These are phyloP conservation scores for Leucosporidium creatinivorum DNA, from an alignment of 768 basidiomycete species.

Conservation along the genomic window DNA sequence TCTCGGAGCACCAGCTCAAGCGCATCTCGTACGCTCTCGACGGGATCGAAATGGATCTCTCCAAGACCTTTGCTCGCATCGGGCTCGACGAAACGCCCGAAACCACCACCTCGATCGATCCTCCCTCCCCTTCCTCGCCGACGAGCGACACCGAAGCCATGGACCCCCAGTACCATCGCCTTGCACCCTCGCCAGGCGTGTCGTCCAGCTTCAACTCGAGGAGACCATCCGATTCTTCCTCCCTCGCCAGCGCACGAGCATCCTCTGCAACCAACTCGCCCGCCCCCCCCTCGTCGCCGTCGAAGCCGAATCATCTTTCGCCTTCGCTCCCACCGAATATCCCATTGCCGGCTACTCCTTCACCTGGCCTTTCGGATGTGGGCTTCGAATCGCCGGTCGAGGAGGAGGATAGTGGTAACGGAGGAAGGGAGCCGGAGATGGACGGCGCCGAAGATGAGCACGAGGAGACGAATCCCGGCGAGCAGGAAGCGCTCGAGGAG, in stretches of 20 bases:
- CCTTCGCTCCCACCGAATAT: not conserved
- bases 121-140: not conserved
- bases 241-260: not conserved
- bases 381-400: not conserved
- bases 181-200: not conserved
- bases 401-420: not conserved
- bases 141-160: constrained; percentile 16
- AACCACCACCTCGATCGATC: not conserved
- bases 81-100: not conserved
- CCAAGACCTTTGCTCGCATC: not conserved
- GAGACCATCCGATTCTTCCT: constrained; percentile 9
- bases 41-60: constrained; percentile 27
- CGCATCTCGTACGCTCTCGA: constrained; percentile 32
- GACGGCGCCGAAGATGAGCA: not conserved
- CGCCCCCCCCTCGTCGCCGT: not conserved
- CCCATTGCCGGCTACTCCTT: too few relatives aligned
- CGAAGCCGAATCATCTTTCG: not conserved
- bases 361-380: not conserved
- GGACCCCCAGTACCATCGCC: constrained; percentile 14
- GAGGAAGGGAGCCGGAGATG: too few relatives aligned
- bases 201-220: not conserved
- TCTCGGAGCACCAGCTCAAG: constrained; percentile 27
- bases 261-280: not conserved
- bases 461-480: not conserved
- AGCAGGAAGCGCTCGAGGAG: not conserved